Conservation (phyloP, 805 yeast genomes). For the Candida coquimbonensis region DNA sequence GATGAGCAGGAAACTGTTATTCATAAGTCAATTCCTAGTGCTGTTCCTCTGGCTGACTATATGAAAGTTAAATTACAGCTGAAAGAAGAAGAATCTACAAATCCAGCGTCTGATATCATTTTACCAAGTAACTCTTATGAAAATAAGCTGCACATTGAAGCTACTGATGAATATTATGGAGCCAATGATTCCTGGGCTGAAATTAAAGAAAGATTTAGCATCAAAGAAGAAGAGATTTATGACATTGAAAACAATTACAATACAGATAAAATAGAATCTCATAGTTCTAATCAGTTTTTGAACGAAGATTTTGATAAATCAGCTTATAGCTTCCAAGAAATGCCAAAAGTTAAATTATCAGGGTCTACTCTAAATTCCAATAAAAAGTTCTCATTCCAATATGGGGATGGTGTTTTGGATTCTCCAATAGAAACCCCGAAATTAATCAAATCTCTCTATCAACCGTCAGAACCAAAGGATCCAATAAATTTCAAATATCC, state of each 20-base stretch:
- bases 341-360: slow-evolving; percentile 11
- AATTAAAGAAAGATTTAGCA: slow-evolving; percentile 15
- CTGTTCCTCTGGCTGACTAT: slow-evolving; percentile 5
- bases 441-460: slow-evolving; percentile 12
- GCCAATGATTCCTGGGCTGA: slow-evolving; percentile 19
- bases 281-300: background rate
- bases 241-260: slow-evolving; percentile 1
- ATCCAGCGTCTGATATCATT: background rate
- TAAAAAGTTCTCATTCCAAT: slow-evolving; percentile 16
- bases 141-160: too few species aligned
- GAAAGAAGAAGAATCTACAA: background rate
- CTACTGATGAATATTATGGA: background rate
- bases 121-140: background rate
- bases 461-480: background rate
- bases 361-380: slow-evolving; percentile 13
- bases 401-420: slow-evolving; percentile 9
- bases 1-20: slow-evolving; percentile 6
- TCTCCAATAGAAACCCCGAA: slow-evolving; percentile 22
- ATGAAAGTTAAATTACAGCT: slow-evolving; percentile 7
- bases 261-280: background rate
- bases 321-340: slow-evolving; percentile 21
- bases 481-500: slow-evolving; percentile 9
- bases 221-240: slow-evolving; percentile 9
- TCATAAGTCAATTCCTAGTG: slow-evolving; percentile 2
- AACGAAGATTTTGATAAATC: slow-evolving; percentile 7